These are phyloP conservation scores for Hemerocallis citrina DNA, from an alignment of 106 monocot genomes.

Conservation along the genomic window DNA sequence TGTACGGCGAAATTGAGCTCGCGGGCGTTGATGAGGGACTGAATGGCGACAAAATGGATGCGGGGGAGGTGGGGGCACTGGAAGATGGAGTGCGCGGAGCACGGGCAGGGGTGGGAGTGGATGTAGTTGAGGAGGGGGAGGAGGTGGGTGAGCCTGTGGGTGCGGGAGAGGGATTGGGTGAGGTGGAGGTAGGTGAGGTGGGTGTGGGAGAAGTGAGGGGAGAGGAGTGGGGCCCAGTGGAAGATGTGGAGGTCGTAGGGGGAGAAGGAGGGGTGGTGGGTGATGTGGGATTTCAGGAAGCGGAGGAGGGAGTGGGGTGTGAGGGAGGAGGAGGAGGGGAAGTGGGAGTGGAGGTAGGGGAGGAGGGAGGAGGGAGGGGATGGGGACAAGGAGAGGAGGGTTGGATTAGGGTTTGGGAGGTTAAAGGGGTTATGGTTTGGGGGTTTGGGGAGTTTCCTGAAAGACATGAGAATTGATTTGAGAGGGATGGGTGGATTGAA, in stretches of 20 bases:
- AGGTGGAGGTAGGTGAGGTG: slow-evolving; percentile 50
- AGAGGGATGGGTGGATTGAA: neutral
- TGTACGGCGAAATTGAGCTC: slow-evolving; percentile 31
- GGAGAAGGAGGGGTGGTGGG: slow-evolving; percentile 51
- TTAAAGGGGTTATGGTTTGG: neutral
- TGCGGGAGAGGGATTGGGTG: slow-evolving; percentile 29
- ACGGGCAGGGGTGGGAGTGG: slow-evolving; percentile 68
- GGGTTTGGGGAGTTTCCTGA: neutral
- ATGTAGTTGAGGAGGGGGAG: slow-evolving; percentile 32
- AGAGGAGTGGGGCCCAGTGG: slow-evolving; percentile 42
- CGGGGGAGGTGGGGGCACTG: slow-evolving; percentile 46
- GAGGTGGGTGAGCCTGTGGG: slow-evolving; percentile 37
- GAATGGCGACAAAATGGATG: slow-evolving; percentile 39
- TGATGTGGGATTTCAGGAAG: slow-evolving; percentile 33
- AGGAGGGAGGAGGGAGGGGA: slow-evolving; percentile 1
- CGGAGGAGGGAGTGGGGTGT: slow-evolving; percentile 37
- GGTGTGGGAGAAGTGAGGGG: slow-evolving; percentile 63
- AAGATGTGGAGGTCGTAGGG: slow-evolving; percentile 61
- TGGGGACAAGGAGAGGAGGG: slow-evolving; percentile 5
- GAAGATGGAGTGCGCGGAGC: slow-evolving; percentile 51
- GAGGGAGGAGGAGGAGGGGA: slow-evolving; percentile 16
- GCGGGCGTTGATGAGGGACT: slow-evolving; percentile 30
- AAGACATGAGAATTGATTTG: neutral
- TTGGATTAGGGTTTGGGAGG: neutral
- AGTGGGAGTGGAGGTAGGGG: slow-evolving; percentile 8